Evolutionary conservation across 768 basidiomycete species (phyloP).

Genomic region (Suillus bovinus): DNA sequence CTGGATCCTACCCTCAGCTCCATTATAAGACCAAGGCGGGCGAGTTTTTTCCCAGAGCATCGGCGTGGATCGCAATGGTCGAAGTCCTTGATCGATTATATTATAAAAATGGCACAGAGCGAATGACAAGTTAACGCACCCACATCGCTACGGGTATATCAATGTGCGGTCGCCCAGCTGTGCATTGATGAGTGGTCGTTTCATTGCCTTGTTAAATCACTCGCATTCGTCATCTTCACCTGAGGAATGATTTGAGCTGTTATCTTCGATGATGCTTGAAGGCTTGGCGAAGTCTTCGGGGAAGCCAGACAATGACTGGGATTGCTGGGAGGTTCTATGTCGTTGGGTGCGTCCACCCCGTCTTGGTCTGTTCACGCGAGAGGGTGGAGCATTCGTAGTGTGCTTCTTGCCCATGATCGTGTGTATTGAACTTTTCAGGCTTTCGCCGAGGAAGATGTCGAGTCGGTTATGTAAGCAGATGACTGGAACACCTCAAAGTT

Average conservation of each 20-base stretch:
- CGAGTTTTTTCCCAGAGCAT: conserved; percentile 88
- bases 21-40: conserved; percentile 80
- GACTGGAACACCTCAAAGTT: neutral
- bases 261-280: conserved; percentile 54
- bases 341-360: conserved; percentile 7
- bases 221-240: conserved; percentile 28
- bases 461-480: neutral
- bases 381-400: neutral
- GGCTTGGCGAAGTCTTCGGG: conserved; percentile 44
- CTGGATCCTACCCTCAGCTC: conserved; percentile 82
- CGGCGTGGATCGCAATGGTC: conserved; percentile 93
- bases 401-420: conserved; percentile 12
- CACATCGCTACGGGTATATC: conserved; percentile 93
- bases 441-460: neutral
- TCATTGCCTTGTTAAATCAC: conserved; percentile 18
- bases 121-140: conserved; percentile 51
- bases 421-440: neutral
- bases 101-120: neutral
- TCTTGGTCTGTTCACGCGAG: neutral
- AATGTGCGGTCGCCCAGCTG: conserved; percentile 31
- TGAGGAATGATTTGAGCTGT: conserved; percentile 38
- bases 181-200: neutral
- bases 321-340: neutral
- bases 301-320: neutral
- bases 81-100: conserved; percentile 67